Percentiles rank a stretch among this genome's conserved stretches.
Evolutionary conservation across 257 asterid genomes (phyloP).

Genomic region (Solanum lycopersicoides): DNA sequence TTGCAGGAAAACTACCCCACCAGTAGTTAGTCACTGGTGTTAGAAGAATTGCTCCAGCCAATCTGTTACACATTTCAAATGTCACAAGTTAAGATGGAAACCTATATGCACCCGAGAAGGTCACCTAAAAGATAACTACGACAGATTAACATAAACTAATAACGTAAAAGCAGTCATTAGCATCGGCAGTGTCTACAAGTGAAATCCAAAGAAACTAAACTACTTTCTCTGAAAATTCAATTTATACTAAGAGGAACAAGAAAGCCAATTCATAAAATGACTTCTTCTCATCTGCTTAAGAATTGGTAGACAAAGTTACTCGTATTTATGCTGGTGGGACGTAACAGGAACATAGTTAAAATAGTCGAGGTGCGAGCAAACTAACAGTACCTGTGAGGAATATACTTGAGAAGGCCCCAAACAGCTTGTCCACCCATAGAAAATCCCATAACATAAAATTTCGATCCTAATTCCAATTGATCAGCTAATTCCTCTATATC

Average conservation of each 20-base stretch:
- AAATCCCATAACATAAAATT: slow-evolving; percentile 61
- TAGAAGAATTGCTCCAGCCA: slow-evolving; percentile 74
- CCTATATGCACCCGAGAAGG: background rate
- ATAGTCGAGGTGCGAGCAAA: background rate
- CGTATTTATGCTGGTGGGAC: background rate
- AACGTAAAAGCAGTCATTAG: background rate
- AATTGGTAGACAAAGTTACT: background rate
- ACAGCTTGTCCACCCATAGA: slow-evolving; percentile 86
- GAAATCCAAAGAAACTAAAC: background rate
- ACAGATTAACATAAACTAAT: background rate
- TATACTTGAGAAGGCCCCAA: slow-evolving; percentile 88
- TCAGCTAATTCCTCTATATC: slow-evolving; percentile 91
- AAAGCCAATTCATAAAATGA: background rate
- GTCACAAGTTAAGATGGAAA: background rate
- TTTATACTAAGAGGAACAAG: too few relatives aligned
- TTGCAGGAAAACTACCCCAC: slow-evolving; percentile 81
- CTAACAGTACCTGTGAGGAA: slow-evolving; percentile 62
- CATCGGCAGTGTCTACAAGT: background rate
- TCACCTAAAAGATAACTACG: background rate
- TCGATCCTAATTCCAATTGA: slow-evolving; percentile 65
- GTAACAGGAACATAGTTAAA: background rate
- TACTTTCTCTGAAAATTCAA: background rate
- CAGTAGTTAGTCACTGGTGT: slow-evolving; percentile 73
- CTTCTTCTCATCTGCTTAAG: background rate
- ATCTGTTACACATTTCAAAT: slow-evolving; percentile 33